Percentiles rank a stretch among this genome's conserved stretches.
These are phyloP conservation scores for Hydnum rufescens DNA, from an alignment of 768 basidiomycete genomes.

Conservation along the genomic window DNA sequence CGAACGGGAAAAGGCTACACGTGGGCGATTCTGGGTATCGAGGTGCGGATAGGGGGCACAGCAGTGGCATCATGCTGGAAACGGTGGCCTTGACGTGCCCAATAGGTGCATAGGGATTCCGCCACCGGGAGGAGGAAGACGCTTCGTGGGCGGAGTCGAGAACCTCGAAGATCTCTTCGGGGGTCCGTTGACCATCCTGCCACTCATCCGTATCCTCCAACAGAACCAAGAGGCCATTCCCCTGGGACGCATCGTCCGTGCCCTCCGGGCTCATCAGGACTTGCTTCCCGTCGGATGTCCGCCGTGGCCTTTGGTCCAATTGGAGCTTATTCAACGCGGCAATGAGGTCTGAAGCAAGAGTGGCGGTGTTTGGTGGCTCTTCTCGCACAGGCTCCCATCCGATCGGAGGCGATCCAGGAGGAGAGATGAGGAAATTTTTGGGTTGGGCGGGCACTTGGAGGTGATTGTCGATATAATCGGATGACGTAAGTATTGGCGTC, in stretches of 20 bases:
- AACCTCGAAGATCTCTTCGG: background rate
- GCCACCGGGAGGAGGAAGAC: background rate
- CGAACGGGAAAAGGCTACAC: background rate
- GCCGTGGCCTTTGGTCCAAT: conserved; percentile 13
- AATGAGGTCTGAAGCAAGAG: conserved; percentile 79
- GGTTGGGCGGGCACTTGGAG: conserved; percentile 19
- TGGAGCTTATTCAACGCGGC: conserved; percentile 55
- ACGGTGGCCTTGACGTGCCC: background rate
- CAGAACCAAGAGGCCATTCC: background rate
- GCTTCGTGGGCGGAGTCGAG: background rate
- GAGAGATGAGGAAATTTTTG: conserved; percentile 94
- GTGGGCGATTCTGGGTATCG: background rate
- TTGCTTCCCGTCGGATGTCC: conserved; percentile 12
- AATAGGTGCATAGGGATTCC: background rate
- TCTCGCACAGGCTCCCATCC: conserved; percentile 89
- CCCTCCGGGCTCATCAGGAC: conserved; percentile 8
- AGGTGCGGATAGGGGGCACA: background rate
- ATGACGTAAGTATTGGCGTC: conserved; percentile 35
- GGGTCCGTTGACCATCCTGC: background rate
- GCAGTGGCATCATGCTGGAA: background rate
- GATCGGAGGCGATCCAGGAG: conserved; percentile 90
- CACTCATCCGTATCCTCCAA: background rate
- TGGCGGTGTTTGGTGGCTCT: conserved; percentile 68
- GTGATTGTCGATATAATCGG: conserved; percentile 16
- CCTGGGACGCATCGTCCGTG: conserved; percentile 2